Conservation (phyloP, 345 rosid genomes). For the Boechera retrofracta region DNA sequence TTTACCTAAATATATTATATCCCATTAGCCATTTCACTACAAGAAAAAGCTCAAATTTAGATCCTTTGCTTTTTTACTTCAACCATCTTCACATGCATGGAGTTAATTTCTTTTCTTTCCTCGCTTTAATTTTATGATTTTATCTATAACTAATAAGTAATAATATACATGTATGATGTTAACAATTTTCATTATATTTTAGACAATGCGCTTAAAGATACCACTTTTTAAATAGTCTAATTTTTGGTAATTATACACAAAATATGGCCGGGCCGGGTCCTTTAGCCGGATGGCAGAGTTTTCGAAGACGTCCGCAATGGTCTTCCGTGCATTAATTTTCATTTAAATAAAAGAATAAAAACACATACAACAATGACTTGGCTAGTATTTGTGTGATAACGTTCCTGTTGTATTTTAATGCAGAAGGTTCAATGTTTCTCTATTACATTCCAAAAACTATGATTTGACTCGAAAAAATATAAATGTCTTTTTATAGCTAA, state of each 20-base stretch:
- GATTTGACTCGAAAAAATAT: neutral
- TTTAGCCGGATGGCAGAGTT: neutral
- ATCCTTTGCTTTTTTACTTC: neutral
- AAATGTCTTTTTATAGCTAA: neutral
- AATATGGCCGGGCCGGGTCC: neutral
- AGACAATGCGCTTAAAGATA: neutral
- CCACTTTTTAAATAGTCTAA: neutral
- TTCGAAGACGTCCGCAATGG: no score
- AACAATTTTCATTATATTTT: neutral
- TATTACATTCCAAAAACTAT: neutral
- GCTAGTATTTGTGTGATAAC: neutral
- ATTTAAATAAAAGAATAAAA: neutral
- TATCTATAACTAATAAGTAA: neutral
- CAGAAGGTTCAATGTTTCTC: constrained; percentile 9
- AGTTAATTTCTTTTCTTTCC: neutral
- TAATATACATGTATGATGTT: neutral
- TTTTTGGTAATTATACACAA: neutral
- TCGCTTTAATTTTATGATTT: neutral
- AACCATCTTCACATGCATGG: neutral
- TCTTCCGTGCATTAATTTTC: no score
- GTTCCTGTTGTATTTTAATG: neutral
- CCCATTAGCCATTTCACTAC: neutral
- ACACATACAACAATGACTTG: neutral
- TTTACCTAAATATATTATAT: neutral
- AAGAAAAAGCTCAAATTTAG: no score